Evolutionary conservation across 192 early-diverging fungal genomes (phyloP).

Genomic region (Neocallimastix lanati): DNA sequence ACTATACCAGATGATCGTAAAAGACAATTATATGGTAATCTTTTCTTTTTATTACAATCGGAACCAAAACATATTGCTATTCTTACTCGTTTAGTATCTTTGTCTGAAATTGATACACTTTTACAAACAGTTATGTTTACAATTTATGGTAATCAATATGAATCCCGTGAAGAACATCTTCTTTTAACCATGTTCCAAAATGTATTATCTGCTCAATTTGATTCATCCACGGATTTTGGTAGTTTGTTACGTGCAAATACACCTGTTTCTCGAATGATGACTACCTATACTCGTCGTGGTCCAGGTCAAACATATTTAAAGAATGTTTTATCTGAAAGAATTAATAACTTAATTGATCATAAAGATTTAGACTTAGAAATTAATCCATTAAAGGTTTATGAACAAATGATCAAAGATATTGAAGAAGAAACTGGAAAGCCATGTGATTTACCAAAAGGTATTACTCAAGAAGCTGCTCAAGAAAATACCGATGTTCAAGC

Average conservation of each 20-base stretch:
- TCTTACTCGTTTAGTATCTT: slow-evolving; percentile 60
- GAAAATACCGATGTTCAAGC: slow-evolving; percentile 64
- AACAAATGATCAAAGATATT: slow-evolving; percentile 61
- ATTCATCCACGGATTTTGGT: slow-evolving; percentile 71
- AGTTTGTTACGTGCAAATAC: slow-evolving; percentile 84
- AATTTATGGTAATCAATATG: slow-evolving; percentile 89
- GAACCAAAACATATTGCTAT: slow-evolving; percentile 81
- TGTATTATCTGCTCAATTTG: slow-evolving; percentile 82
- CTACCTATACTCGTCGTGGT: slow-evolving; percentile 83
- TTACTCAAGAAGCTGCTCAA: slow-evolving; percentile 65
- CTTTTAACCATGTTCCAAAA: slow-evolving; percentile 91
- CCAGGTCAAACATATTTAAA: slow-evolving; percentile 87
- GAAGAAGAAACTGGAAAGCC: slow-evolving; percentile 46
- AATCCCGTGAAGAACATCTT: slow-evolving; percentile 86
- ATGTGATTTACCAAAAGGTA: slow-evolving; percentile 45
- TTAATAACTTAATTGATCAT: slow-evolving; percentile 60
- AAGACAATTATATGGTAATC: slow-evolving; percentile 72
- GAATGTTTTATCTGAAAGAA: slow-evolving; percentile 55
- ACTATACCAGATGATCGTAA: slow-evolving; percentile 58
- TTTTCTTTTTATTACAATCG: slow-evolving; percentile 79
- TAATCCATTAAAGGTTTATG: slow-evolving; percentile 77
- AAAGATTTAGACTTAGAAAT: slow-evolving; percentile 80
- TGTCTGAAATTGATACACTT: slow-evolving; percentile 82
- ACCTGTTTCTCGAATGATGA: slow-evolving; percentile 95
- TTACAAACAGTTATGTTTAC: slow-evolving; percentile 94